Evolutionary conservation across 2,329 filamentous ascomycete species (phyloP).

Genomic region (Sphaerulina musiva): DNA sequence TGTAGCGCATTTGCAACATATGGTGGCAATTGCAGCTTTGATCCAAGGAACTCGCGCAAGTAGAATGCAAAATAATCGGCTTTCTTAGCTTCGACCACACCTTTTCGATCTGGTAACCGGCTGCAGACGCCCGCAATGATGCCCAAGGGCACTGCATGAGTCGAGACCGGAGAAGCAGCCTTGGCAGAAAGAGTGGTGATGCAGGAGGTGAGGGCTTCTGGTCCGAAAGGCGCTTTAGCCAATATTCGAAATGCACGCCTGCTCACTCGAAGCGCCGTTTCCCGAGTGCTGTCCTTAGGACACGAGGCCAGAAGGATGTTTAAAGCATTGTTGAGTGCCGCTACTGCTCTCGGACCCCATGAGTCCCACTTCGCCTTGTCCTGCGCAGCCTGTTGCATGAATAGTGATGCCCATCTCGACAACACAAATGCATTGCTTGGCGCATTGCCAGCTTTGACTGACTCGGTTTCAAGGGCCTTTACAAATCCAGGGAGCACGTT

Average conservation of each 20-base stretch:
- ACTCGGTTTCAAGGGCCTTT: slow-evolving; percentile 62
- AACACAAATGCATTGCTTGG: slow-evolving; percentile 78
- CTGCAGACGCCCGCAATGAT: slow-evolving; percentile 81
- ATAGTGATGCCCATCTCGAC: slow-evolving; percentile 77
- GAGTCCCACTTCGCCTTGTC: slow-evolving; percentile 55
- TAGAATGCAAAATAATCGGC: slow-evolving; percentile 75
- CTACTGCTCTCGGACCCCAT: slow-evolving; percentile 59
- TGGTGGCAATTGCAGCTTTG: slow-evolving; percentile 60
- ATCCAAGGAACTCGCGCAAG: slow-evolving; percentile 74
- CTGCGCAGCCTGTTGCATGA: slow-evolving; percentile 65
- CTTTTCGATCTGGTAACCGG: slow-evolving; percentile 58
- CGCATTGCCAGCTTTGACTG: slow-evolving; percentile 69
- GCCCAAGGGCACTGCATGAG: slow-evolving; percentile 72
- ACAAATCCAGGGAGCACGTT: slow-evolving; percentile 58
- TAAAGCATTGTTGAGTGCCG: slow-evolving; percentile 64
- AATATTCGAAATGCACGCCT: slow-evolving; percentile 72
- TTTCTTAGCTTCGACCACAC: slow-evolving; percentile 60
- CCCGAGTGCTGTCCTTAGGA: slow-evolving; percentile 57
- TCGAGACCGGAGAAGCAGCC: slow-evolving; percentile 55
- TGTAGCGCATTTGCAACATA: slow-evolving; percentile 67
- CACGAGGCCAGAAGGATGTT: slow-evolving; percentile 68
- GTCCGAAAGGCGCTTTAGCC: slow-evolving; percentile 55
- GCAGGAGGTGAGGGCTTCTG: slow-evolving; percentile 56
- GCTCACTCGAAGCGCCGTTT: slow-evolving; percentile 70
- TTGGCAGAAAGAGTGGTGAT: slow-evolving; percentile 66